A percentile compares a stretch with the other conserved stretches of the same genome.
Evolutionary conservation across 2,329 filamentous ascomycete species (phyloP).

Genomic region (Metarhizium anisopliae): DNA sequence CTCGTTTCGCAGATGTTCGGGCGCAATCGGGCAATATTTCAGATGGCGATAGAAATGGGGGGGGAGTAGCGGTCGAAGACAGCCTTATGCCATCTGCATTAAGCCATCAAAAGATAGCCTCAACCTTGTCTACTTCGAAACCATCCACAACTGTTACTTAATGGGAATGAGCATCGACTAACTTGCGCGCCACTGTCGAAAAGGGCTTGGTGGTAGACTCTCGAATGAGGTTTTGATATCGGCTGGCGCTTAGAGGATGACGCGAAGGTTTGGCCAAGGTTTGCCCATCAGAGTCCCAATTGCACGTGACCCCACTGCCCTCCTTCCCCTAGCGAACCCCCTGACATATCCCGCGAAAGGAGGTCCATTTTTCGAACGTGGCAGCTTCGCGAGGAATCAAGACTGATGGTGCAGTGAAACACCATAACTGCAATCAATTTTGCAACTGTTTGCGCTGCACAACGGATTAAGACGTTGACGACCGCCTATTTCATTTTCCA

Average conservation of each 20-base stretch:
- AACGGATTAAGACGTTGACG: not conserved
- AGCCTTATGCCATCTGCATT: not conserved
- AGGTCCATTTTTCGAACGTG: constrained; percentile 33
- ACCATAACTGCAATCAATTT: not conserved
- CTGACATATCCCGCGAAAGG: constrained; percentile 7
- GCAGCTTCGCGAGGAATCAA: constrained; percentile 31
- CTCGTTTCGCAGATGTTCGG: not conserved
- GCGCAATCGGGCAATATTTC: not conserved
- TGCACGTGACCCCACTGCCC: constrained; percentile 23
- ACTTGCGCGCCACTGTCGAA: not conserved
- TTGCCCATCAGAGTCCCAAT: not conserved
- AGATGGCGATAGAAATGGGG: constrained; percentile 5
- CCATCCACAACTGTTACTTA: not conserved
- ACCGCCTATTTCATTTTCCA: not conserved
- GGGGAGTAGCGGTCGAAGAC: not conserved
- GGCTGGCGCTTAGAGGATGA: not conserved
- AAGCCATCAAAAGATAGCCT: not conserved
- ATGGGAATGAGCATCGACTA: not conserved
- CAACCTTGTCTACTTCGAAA: not conserved
- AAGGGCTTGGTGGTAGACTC: too few relatives aligned
- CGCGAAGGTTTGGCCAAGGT: not conserved
- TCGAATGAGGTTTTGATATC: too few relatives aligned
- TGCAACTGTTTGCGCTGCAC: not conserved
- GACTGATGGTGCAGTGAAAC: not conserved
- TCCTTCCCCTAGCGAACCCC: not conserved